A percentile compares a stretch with the other conserved stretches of the same genome.
Evolutionary conservation across 306 rosid species (phyloP).

Genomic region (Datisca glomerata): DNA sequence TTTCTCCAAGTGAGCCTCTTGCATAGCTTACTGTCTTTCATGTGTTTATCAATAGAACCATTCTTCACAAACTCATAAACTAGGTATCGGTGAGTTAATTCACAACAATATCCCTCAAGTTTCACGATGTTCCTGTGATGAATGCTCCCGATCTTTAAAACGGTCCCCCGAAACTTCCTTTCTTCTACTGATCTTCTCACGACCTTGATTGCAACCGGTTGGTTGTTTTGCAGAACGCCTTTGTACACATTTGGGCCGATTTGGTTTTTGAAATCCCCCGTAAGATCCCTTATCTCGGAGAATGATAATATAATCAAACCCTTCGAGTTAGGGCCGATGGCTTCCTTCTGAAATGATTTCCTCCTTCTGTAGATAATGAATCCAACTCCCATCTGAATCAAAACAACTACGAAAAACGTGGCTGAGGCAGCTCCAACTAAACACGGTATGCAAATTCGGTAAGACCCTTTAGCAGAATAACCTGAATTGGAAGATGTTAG

Average conservation of each 20-base stretch:
- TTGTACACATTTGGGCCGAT: conserved; percentile 52
- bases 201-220: conserved; percentile 35
- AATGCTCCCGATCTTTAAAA: conserved; percentile 45
- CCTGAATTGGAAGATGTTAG: conserved; percentile 11
- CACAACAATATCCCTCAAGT: conserved; percentile 82
- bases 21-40: conserved; percentile 38
- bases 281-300: conserved; percentile 48
- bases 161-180: conserved; percentile 51
- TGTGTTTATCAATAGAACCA: conserved; percentile 39
- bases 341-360: conserved; percentile 18
- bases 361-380: conserved; percentile 39
- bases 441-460: conserved; percentile 37
- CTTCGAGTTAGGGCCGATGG: conserved; percentile 28
- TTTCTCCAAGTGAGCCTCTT: conserved; percentile 63
- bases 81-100: conserved; percentile 36
- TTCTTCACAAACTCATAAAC: conserved; percentile 49
- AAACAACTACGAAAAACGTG: conserved; percentile 26
- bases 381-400: conserved; percentile 46
- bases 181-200: conserved; percentile 42
- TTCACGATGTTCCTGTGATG: conserved; percentile 60
- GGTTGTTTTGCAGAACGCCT: conserved; percentile 38
- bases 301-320: conserved; percentile 42
- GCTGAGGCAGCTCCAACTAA: conserved; percentile 50
- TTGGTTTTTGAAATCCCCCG: conserved; percentile 38
- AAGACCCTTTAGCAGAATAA: conserved; percentile 16